phyloP scores from a whole-genome alignment of 2,329 filamentous ascomycete species.

The Hypoxylon sp. region DNA sequence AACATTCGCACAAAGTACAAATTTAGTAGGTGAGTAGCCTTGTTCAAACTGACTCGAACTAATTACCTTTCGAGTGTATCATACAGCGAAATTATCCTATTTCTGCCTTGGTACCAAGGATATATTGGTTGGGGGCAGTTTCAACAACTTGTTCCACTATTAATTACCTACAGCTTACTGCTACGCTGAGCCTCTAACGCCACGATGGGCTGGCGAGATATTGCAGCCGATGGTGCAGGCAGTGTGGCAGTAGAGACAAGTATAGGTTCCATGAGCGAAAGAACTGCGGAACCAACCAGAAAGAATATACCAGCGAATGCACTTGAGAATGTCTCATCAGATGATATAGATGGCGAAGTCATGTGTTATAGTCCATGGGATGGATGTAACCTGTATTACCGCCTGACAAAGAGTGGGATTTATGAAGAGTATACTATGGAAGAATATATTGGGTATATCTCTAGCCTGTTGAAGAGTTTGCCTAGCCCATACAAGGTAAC shows the following conservation, averaged over 20 bases:
- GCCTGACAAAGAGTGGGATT: slow-evolving; percentile 1
- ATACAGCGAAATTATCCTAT: slow-evolving; percentile 2
- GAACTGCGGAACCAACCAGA: neutral
- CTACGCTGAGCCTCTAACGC: neutral
- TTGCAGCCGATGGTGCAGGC: neutral
- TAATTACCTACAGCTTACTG: neutral
- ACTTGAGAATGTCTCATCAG: neutral
- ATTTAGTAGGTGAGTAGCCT: neutral
- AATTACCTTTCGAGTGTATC: neutral
- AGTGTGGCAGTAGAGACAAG: slow-evolving; percentile 10
- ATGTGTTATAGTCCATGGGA: slow-evolving; percentile 26
- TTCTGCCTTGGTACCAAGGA: neutral
- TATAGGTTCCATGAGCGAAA: neutral
- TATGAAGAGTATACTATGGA: slow-evolving; percentile 8
- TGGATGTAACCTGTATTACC: slow-evolving; percentile 3
- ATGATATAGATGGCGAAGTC: neutral
- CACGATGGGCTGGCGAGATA: slow-evolving; percentile 1
- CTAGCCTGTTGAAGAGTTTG: neutral
- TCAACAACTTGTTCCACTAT: neutral
- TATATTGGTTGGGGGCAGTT: neutral
- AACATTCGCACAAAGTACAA: neutral
- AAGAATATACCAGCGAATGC: neutral
- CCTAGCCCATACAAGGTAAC: slow-evolving; percentile 1
- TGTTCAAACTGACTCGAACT: neutral
- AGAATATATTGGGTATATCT: neutral